Evolutionary conservation across 208 protist species (phyloP).

Genomic region (Jaenimonas drosophilae): DNA sequence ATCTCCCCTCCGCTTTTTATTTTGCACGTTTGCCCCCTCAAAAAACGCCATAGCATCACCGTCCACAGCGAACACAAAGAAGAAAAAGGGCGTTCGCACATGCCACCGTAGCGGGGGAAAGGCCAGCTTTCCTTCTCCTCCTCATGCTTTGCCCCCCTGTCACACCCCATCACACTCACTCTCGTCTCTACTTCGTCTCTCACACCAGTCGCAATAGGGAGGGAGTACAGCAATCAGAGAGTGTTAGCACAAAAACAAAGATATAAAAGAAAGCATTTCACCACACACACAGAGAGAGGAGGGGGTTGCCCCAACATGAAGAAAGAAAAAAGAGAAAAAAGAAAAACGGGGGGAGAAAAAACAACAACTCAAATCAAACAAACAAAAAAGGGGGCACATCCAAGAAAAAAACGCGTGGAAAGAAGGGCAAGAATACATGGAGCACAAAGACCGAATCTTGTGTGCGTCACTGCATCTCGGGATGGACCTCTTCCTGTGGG

Average conservation of each 20-base stretch:
- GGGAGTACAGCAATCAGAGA: too few species aligned
- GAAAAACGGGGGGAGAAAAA: background rate
- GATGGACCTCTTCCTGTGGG: too few species aligned
- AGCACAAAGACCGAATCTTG: too few species aligned
- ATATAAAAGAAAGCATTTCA: too few species aligned
- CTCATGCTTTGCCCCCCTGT: constrained; percentile 9
- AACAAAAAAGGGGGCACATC: background rate
- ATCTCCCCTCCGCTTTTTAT: background rate
- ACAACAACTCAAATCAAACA: background rate
- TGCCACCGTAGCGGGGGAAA: too few species aligned
- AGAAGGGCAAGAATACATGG: too few species aligned
- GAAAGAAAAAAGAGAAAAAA: background rate
- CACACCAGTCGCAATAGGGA: too few species aligned
- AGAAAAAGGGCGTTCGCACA: background rate
- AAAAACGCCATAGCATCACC: background rate
- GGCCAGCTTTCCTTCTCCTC: constrained; percentile 9
- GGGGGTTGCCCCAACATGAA: too few species aligned
- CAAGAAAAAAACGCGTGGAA: background rate
- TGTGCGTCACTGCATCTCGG: too few species aligned
- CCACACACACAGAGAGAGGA: too few species aligned
- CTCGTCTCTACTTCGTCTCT: too few species aligned
- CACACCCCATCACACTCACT: constrained; percentile 1
- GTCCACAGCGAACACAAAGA: constrained; percentile 2
- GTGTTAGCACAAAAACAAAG: too few species aligned
- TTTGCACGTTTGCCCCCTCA: background rate